Evolutionary conservation across 164 flowering plant genomes (phyloP), one percentile per base, ranked within the genome.

Genomic region (Hamamelis virginiana): DNA sequence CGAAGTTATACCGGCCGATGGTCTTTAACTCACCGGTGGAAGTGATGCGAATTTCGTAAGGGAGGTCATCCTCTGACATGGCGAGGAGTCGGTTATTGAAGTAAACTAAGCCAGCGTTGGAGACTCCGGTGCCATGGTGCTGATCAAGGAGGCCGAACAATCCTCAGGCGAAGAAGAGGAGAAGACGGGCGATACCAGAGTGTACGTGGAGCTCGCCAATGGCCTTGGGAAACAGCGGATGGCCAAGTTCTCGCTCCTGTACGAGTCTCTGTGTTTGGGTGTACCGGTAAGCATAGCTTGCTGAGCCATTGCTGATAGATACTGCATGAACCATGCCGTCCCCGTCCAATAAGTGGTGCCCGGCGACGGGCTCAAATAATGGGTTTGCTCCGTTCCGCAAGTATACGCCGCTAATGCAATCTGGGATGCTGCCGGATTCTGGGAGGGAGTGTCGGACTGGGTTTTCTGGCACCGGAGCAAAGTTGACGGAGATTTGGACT

Each of bases 391-490:
- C 82, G 80, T 80, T 80, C 0, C 82, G 69, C 33, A 76, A 57
- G 45, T 80, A 80, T 1, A 80, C 77, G 5, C 82, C 82, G 57
- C 63, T 47, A 18, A 80, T 76, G 71, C 74, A 70, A 1, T 69
- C 71, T 0, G 82, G 82, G 64, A 80, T 80, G 2, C 64, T 58
- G 1, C 86, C 86, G 69, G 50, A 15, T 12, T 80, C 76, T 0
- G 78, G 80, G 28, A 83, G 82, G 0, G 38, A 1, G 13, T 67
- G 72, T 1, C 50, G 28, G 33, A 76, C 78, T 21, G 75, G 75
- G 15, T 74, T 80, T 26, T 83, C 86, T 63, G 81, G 80, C n/a
- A 83, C 86, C 27, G 86, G 86, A 45, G 86, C 78, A 59, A 74
- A 83, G 67, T 83, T 83, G 1, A 83, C 86, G 66, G 83, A 38